phyloP scores from a whole-genome alignment of 805 yeast genomes.

The Metschnikowia colocasiae region DNA sequence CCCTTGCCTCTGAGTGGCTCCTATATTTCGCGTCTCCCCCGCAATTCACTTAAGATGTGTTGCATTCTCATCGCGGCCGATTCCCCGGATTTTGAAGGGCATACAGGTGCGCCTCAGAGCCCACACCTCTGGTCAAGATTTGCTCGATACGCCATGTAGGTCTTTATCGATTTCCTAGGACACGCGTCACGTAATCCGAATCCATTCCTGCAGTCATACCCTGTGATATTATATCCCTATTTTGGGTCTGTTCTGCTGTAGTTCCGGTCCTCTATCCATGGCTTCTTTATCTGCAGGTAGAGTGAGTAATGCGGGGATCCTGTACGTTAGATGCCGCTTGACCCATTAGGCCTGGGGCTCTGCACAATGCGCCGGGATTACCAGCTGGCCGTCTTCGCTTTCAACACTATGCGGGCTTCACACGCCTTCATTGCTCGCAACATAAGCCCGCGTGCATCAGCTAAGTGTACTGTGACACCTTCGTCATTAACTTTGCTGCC shows the following conservation, averaged over 20 bases:
- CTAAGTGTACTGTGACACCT: not conserved
- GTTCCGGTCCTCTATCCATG: not conserved
- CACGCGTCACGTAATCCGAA: no score
- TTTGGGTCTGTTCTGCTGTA: not conserved
- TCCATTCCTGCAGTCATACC: no score
- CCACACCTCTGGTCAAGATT: not conserved
- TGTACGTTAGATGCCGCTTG: not conserved
- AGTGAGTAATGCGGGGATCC: not conserved
- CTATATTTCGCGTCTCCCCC: not conserved
- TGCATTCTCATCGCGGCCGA: not conserved
- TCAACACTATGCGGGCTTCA: not conserved
- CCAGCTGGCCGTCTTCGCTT: not conserved
- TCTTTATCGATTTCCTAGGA: no score
- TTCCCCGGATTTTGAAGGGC: not conserved
- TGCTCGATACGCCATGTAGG: not conserved
- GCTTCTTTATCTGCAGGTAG: not conserved
- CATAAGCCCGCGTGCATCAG: not conserved
- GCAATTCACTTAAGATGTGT: slow-evolving; percentile 2
- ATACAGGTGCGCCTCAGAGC: not conserved
- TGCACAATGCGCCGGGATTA: not conserved
- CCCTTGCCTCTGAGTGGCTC: not conserved
- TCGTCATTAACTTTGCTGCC: not conserved
- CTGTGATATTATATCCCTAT: not conserved
- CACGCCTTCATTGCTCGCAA: not conserved
- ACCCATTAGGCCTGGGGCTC: not conserved